Evolutionary conservation across 2,329 filamentous ascomycete species (phyloP), one percentile per base, ranked within the genome.

Genomic region (Fusarium luffae): DNA sequence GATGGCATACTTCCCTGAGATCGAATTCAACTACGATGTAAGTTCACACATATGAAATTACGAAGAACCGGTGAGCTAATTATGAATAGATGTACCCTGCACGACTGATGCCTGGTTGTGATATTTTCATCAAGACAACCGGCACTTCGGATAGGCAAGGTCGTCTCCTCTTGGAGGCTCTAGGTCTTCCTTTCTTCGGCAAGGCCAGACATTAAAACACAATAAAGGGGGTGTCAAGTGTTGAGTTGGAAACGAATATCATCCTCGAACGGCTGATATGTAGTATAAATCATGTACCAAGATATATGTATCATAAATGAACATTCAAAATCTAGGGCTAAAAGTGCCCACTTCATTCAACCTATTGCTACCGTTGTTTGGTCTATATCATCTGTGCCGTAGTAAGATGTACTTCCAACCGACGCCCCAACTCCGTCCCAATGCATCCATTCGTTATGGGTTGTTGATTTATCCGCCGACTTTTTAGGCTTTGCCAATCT

Each of bases 1-100:
- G 72, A 89, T 97, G 75, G 89, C 91, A 52, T 84, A 93, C 70
- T 99, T 98, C 82, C 96, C 96, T 0, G 96, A 99, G 83, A 88
- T 99, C 47, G 94, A 98, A 81, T 89, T 93, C 74, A 98, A 97
- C 83, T 97, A 96, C 77, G 93, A 97, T 82, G 93, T 97, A 82
- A 86, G 92, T 87, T 13, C 46, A 50, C 61, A 9, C 61, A 10
- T 11, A 57, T 40, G 16, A 23, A 25, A 28, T 44, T 40, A 3
- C 18, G 30, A 44, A 32, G 11, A 23, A 48, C 37, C 27, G 57
- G 32, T 8, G 47, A 21, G 18, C 54, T 77, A 63, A 75, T 47
- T 3, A 28, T 43, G 11, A 30, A 44, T 48, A 89, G 85, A 86
- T 89, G 82, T 89, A 88, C 75, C 87, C 86, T 46, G 80, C 85